Conservation (phyloP, 2,329 filamentous ascomycete genomes). For the Diaporthe sp. region DNA sequence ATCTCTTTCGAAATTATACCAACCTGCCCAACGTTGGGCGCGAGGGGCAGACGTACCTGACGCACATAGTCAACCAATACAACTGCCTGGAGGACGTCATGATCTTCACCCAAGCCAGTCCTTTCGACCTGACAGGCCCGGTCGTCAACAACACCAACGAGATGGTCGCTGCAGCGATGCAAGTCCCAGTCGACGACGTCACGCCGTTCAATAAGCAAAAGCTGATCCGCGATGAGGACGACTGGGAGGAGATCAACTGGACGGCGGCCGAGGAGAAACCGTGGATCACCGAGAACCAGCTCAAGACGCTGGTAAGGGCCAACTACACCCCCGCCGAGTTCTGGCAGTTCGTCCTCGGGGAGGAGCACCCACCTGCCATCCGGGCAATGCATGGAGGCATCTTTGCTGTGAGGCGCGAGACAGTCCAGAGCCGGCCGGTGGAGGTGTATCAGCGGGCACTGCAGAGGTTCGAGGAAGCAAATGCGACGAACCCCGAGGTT, state of each 20-base stretch:
- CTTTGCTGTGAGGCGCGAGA: conserved; percentile 40
- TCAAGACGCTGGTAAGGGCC: conserved; percentile 30
- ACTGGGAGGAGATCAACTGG: conserved; percentile 41
- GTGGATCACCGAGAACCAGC: conserved; percentile 42
- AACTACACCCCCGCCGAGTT: conserved; percentile 40
- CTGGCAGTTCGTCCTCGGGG: conserved; percentile 37
- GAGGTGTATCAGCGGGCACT: conserved; percentile 30
- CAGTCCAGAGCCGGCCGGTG: conserved; percentile 36
- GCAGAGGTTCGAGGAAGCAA: conserved; percentile 40
- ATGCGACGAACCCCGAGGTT: conserved; percentile 41
- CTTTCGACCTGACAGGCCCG: conserved; percentile 38
- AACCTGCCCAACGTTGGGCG: conserved; percentile 39
- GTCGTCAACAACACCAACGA: conserved; percentile 33
- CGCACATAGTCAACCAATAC: conserved; percentile 38
- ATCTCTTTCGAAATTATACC: conserved; percentile 40
- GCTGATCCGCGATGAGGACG: conserved; percentile 39
- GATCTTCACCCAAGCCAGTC: conserved; percentile 41
- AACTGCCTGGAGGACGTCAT: conserved; percentile 41
- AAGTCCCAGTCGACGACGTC: conserved; percentile 31
- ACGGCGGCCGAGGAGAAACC: conserved; percentile 37
- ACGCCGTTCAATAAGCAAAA: conserved; percentile 41
- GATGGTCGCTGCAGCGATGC: conserved; percentile 37
- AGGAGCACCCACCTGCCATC: conserved; percentile 39
- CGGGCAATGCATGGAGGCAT: conserved; percentile 43
- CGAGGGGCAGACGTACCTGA: conserved; percentile 40